Evolutionary conservation across 495 filamentous ascomycete genomes (phyloP).

Genomic region (Daldinia vernicosa): DNA sequence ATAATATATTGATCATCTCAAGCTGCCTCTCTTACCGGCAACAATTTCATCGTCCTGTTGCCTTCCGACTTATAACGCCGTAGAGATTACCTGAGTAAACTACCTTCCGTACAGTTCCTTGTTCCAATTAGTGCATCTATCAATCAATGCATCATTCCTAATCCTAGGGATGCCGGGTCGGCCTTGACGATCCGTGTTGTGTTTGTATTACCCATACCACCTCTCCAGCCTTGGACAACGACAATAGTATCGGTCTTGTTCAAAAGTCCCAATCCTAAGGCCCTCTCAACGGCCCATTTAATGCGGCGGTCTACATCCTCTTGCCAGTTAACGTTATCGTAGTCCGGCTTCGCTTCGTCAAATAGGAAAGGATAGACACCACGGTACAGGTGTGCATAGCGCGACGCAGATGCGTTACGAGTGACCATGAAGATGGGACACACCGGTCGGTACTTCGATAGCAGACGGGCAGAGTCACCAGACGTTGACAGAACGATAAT

Average conservation of each 20-base stretch:
- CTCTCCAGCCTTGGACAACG: slow-evolving; percentile 97
- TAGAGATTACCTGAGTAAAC: slow-evolving; percentile 1
- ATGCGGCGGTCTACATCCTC: slow-evolving; percentile 97
- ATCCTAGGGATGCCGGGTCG: slow-evolving; percentile 59
- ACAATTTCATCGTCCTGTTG: neutral
- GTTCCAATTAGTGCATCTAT: neutral
- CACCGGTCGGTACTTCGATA: slow-evolving; percentile 98
- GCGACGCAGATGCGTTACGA: slow-evolving; percentile 79
- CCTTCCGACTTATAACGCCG: slow-evolving; percentile 3
- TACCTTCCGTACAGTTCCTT: neutral
- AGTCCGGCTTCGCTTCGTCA: slow-evolving; percentile 92
- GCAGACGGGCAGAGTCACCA: slow-evolving; percentile 87
- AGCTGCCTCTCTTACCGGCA: neutral
- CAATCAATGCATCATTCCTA: slow-evolving; percentile 38
- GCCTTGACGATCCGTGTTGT: slow-evolving; percentile 72
- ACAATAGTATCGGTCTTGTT: slow-evolving; percentile 84
- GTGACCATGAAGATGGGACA: slow-evolving; percentile 99
- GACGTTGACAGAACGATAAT: slow-evolving; percentile 94
- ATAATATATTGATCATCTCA: neutral
- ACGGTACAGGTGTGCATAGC: slow-evolving; percentile 95
- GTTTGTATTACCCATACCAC: slow-evolving; percentile 98
- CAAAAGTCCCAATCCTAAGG: slow-evolving; percentile 84
- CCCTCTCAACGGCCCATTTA: slow-evolving; percentile 90
- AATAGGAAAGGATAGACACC: slow-evolving; percentile 98
- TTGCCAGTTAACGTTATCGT: slow-evolving; percentile 88